These are phyloP conservation scores for Kappamyces sp. DNA, from an alignment of 192 early-diverging fungal species.

Conservation along the genomic window DNA sequence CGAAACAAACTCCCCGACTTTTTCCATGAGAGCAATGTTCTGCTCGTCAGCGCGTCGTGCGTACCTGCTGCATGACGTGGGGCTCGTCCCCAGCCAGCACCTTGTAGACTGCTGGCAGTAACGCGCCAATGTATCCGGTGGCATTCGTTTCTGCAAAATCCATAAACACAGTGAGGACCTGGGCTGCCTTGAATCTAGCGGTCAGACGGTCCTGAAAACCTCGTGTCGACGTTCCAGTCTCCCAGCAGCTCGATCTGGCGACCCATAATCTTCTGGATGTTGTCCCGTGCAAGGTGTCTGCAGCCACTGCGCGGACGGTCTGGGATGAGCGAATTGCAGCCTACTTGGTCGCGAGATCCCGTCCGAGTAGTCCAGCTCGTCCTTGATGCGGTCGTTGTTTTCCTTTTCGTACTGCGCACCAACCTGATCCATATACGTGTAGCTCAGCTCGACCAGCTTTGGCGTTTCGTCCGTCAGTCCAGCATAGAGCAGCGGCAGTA, in stretches of 20 bases:
- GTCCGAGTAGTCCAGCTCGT: constrained; percentile 47
- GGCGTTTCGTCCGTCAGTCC: constrained; percentile 43
- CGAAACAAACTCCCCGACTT: constrained; percentile 38
- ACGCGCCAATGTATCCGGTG: constrained; percentile 43
- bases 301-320: constrained; percentile 42
- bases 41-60: constrained; percentile 1
- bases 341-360: constrained; percentile 13
- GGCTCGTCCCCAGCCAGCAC: constrained; percentile 42
- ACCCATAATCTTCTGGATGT: constrained; percentile 43
- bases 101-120: constrained; percentile 41
- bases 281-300: constrained; percentile 48
- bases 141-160: constrained; percentile 37
- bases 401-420: constrained; percentile 48
- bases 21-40: constrained; percentile 12
- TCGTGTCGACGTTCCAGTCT: constrained; percentile 45
- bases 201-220: constrained; percentile 1
- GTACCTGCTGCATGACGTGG: constrained; percentile 28
- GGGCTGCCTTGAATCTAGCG: constrained; percentile 20
- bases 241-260: constrained; percentile 32
- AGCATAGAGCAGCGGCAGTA: constrained; percentile 40
- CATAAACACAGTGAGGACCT: constrained; percentile 37
- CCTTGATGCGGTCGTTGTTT: constrained; percentile 47
- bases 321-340: constrained; percentile 8
- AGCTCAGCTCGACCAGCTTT: constrained; percentile 18
- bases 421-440: constrained; percentile 29